These are phyloP conservation scores for Colletotrichum musae DNA, from an alignment of 2,329 filamentous ascomycete genomes.

Conservation along the genomic window DNA sequence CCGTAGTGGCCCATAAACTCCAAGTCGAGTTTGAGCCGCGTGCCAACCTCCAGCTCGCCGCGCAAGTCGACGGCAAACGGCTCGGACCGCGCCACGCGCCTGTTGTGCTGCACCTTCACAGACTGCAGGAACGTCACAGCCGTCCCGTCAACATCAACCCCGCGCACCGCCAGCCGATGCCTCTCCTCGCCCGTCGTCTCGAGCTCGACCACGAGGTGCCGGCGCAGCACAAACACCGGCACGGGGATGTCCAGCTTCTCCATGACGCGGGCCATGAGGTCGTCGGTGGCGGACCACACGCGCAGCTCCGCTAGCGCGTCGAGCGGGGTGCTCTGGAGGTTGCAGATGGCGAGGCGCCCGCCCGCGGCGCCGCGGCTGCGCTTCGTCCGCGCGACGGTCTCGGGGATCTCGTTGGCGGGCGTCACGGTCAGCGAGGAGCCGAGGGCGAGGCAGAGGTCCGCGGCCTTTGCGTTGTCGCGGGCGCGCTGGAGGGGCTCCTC, in stretches of 20 bases:
- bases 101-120: slow-evolving; percentile 55
- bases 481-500: slow-evolving; percentile 51
- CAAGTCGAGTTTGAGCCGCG: slow-evolving; percentile 54
- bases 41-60: slow-evolving; percentile 44
- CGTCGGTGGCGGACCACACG: slow-evolving; percentile 54
- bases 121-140: slow-evolving; percentile 57
- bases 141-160: slow-evolving; percentile 58
- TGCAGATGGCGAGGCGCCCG: slow-evolving; percentile 59
- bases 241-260: slow-evolving; percentile 53
- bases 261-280: slow-evolving; percentile 58
- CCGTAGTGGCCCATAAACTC: slow-evolving; percentile 64
- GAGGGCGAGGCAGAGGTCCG: slow-evolving; percentile 62
- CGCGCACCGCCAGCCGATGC: slow-evolving; percentile 49
- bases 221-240: slow-evolving; percentile 54
- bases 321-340: slow-evolving; percentile 60
- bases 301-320: slow-evolving; percentile 53
- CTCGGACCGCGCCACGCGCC: slow-evolving; percentile 52
- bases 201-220: slow-evolving; percentile 50
- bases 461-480: slow-evolving; percentile 53
- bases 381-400: slow-evolving; percentile 49
- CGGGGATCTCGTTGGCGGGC: slow-evolving; percentile 58
- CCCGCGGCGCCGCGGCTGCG: not conserved
- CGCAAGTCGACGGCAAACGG: slow-evolving; percentile 56
- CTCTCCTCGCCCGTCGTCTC: slow-evolving; percentile 43
- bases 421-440: slow-evolving; percentile 61